A percentile compares a stretch with the other conserved stretches of the same genome.
Evolutionary conservation across 345 rosid genomes (phyloP).

Genomic region (Rhizophora apiculata): DNA sequence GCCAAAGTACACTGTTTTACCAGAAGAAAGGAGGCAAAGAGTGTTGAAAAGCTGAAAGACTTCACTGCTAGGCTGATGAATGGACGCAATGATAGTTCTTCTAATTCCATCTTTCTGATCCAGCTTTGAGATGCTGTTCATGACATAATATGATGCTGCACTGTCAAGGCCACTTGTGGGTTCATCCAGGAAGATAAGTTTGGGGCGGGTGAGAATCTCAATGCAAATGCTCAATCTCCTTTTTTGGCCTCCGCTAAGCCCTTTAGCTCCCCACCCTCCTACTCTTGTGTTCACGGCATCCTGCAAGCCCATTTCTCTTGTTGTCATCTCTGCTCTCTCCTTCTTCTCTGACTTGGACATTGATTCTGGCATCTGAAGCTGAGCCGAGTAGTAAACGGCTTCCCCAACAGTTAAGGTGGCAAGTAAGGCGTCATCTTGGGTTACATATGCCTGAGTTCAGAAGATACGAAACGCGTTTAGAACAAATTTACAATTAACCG

Average conservation of each 20-base stretch:
- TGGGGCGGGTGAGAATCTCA: constrained; percentile 21
- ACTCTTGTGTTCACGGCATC: constrained; percentile 22
- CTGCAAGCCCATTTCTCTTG: constrained; percentile 25
- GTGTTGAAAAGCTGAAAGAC: constrained; percentile 21
- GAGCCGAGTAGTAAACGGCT: constrained; percentile 23
- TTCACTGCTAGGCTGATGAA: constrained; percentile 28
- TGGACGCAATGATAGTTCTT: constrained; percentile 24
- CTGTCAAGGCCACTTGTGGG: constrained; percentile 31
- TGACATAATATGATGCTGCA: constrained; percentile 26
- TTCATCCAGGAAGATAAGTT: constrained; percentile 25
- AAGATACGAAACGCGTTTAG: not conserved
- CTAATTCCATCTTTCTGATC: constrained; percentile 13
- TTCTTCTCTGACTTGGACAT: constrained; percentile 22
- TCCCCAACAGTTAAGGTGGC: constrained; percentile 25
- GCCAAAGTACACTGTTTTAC: constrained; percentile 24
- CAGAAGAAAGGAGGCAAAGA: constrained; percentile 27
- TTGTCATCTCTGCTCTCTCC: constrained; percentile 20
- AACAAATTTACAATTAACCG: not conserved
- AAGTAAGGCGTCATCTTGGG: constrained; percentile 28
- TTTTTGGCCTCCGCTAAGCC: constrained; percentile 27
- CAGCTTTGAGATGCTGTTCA: constrained; percentile 9
- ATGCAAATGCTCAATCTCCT: constrained; percentile 28
- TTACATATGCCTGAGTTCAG: constrained; percentile 23
- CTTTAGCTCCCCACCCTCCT: constrained; percentile 26
- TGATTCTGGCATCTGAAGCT: constrained; percentile 21